Percentiles rank a stretch among this genome's conserved stretches.
phyloP scores from a whole-genome alignment of 805 yeast species.

The Cyberlindnera euphorbiiphila region DNA sequence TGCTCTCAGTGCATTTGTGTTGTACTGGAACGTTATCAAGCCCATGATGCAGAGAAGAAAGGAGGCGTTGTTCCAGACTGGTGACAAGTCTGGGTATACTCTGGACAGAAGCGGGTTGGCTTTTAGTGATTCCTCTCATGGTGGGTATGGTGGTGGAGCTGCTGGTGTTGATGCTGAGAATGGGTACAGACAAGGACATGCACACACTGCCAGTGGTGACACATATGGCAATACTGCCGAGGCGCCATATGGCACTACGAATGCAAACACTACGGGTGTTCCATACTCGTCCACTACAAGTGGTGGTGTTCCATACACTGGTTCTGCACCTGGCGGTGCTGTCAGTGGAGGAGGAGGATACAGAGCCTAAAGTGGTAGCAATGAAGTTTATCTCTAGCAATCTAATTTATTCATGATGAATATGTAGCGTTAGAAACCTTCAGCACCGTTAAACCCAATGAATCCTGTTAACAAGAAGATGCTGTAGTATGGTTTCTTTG shows the following conservation, averaged over 20 bases:
- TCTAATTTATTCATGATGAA: neutral
- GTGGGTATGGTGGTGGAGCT: neutral
- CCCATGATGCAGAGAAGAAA: conserved; percentile 8
- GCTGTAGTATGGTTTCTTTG: conserved; percentile 59
- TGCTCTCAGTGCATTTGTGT: conserved; percentile 23
- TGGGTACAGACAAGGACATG: no score
- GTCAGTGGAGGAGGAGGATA: no score
- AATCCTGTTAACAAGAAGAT: conserved; percentile 66
- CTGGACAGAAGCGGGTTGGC: conserved; percentile 11
- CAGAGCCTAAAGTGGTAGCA: no score
- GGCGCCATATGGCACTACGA: no score
- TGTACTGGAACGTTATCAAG: conserved; percentile 29
- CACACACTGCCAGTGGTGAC: no score
- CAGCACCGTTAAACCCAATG: conserved; percentile 70
- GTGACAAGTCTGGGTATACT: conserved; percentile 3
- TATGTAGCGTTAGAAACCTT: conserved; percentile 42
- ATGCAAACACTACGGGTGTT: no score
- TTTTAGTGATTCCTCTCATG: conserved; percentile 3
- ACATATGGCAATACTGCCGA: conserved; percentile 1
- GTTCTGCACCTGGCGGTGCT: no score
- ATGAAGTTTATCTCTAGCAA: conserved; percentile 67
- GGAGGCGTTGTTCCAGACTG: conserved; percentile 1
- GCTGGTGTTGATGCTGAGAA: neutral
- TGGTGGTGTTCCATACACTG: no score
- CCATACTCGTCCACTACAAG: no score